Evolutionary conservation across 2,329 filamentous ascomycete species (phyloP).

Genomic region (Cryphonectria radicalis): DNA sequence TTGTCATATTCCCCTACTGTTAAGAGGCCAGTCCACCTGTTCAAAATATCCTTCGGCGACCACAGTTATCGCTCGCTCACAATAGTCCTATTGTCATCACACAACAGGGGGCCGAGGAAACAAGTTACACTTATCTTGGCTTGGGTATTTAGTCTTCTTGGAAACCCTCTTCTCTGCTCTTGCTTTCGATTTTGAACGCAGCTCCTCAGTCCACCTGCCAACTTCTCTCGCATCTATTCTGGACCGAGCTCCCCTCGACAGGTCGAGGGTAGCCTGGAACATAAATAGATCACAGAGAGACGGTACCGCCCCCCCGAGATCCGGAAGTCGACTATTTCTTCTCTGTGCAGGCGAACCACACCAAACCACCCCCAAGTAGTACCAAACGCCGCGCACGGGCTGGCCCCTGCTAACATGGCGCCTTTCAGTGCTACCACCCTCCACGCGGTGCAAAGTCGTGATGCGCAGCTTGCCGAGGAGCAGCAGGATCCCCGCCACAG

Average conservation of each 20-base stretch:
- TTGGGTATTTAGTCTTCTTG: neutral
- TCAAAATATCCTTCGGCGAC: neutral
- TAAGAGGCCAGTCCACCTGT: neutral
- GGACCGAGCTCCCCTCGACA: neutral
- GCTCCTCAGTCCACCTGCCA: neutral
- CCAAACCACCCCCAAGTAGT: neutral
- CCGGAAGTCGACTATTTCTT: neutral
- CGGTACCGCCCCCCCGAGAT: neutral
- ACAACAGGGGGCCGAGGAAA: neutral
- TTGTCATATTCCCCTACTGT: neutral
- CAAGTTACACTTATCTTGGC: neutral
- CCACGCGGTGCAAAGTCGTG: neutral
- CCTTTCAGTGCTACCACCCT: neutral
- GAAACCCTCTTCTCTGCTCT: neutral
- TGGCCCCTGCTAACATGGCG: neutral
- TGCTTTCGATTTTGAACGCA: neutral
- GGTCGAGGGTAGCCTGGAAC: neutral
- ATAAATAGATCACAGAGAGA: neutral
- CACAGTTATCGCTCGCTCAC: neutral
- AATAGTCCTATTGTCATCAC: neutral
- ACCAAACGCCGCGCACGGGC: too few species aligned
- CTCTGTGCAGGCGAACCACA: neutral
- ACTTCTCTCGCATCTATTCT: neutral
- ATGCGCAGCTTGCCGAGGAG: neutral
- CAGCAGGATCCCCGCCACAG: neutral